Base-by-base conservation (phyloP, 345 rosid species). In the Draba incana region DNA sequence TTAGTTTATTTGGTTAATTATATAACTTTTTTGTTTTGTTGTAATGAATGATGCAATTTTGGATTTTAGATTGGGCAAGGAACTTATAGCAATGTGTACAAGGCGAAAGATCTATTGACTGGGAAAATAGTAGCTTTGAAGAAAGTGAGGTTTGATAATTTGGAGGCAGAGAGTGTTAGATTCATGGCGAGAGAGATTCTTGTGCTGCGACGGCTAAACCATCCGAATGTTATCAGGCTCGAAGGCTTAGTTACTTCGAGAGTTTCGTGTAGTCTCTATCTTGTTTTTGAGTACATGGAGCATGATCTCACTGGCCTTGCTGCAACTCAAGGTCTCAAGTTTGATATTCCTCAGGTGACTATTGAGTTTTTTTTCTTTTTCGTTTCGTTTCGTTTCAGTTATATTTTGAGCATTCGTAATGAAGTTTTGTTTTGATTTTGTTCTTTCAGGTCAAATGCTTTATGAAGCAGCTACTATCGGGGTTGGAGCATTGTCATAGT, bases 171-270 rank as follows among this genome's bases (percentile, higher is more conserved):
- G 83, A 88, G 96, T 80, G 90, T 93, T 35, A 90, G 82, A 58
- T 93, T 93, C 66, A 93, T 93, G 98, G 97, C 97, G 1, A 84
- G 97, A 71, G 98, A 93, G 84, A 93, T 93, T 78, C 88, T 90
- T 70, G 85, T 93, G 27, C 69, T 90, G 48, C 75, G 88, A 28
- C 68, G 80, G 43, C 78, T 93, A 11, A 84, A 93, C 47, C 98
- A 93, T 75, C 97, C 90, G 8, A 93, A 90, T 75, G 86, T 93
- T 50, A 82, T 93, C 39, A 93, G 88, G 85, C 89, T 93, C 31
- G 82, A 90, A 70, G 98, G 98, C 25, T 79, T 88, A 75, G 97
- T 81, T 44, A 87, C 97, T 71, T 93, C 98, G 8, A 84, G 97
- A 74, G 84, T 93, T 87, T 88, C 97, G 0, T 83, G 86, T 74